These are phyloP conservation scores for Pleurotus eryngii DNA, from an alignment of 768 basidiomycete species.

Conservation along the genomic window DNA sequence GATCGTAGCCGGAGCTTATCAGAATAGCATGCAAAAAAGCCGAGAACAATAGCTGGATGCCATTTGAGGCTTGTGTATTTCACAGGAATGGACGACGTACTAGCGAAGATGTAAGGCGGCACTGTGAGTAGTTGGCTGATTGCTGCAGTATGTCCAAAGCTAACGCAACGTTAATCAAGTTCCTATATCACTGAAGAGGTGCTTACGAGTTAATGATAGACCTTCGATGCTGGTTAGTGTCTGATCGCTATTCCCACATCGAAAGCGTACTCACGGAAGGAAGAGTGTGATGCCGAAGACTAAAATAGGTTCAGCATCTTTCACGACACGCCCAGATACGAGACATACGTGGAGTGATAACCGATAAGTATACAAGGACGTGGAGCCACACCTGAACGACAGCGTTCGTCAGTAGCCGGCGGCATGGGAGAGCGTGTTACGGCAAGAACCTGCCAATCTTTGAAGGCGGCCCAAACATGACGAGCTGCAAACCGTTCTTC, in stretches of 20 bases:
- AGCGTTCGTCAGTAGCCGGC: neutral
- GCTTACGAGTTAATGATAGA: slow-evolving; percentile 55
- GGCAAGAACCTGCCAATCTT: slow-evolving; percentile 59
- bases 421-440: neutral
- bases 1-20: slow-evolving; percentile 53
- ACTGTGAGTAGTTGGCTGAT: slow-evolving; percentile 66
- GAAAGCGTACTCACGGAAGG: slow-evolving; percentile 49
- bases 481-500: slow-evolving; percentile 56
- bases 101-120: slow-evolving; percentile 62
- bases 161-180: slow-evolving; percentile 14
- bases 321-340: neutral
- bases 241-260: slow-evolving; percentile 52
- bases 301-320: slow-evolving; percentile 15
- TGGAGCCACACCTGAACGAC: slow-evolving; percentile 43
- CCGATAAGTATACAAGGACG: slow-evolving; percentile 55
- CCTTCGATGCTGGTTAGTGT: slow-evolving; percentile 40
- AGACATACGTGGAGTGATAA: slow-evolving; percentile 55
- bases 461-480: slow-evolving; percentile 50
- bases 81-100: slow-evolving; percentile 30
- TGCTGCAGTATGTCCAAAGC: slow-evolving; percentile 56
- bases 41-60: slow-evolving; percentile 45
- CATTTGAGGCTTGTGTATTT: neutral
- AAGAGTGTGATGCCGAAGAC: slow-evolving; percentile 73
- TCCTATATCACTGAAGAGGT: neutral
- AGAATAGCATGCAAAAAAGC: slow-evolving; percentile 53